These are phyloP conservation scores for Colletotrichum graminicola DNA, from an alignment of 2,329 filamentous ascomycete genomes.

Conservation along the genomic window DNA sequence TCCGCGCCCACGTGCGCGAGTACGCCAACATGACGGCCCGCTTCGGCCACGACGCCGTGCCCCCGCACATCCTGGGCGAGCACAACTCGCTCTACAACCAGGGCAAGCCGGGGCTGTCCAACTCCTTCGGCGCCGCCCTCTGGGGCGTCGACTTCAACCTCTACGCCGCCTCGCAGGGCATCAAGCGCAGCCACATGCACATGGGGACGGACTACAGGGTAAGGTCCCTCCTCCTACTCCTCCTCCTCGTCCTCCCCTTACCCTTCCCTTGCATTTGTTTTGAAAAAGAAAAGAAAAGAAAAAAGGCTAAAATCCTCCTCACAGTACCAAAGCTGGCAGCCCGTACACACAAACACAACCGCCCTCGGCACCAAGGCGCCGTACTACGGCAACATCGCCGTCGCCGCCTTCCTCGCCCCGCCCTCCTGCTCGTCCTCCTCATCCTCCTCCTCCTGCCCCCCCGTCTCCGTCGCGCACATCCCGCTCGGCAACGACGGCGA, in stretches of 20 bases:
- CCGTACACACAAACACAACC: constrained; percentile 62
- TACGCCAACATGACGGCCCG: constrained; percentile 56
- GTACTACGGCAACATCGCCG: constrained; percentile 73
- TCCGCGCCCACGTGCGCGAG: constrained; percentile 62
- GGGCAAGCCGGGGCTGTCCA: constrained; percentile 71
- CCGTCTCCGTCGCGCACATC: constrained; percentile 62
- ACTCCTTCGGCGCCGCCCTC: constrained; percentile 74
- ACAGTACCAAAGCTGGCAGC: constrained; percentile 71
- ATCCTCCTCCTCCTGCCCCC: constrained; percentile 44
- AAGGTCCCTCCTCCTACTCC: constrained; percentile 9
- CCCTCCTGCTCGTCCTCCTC: constrained; percentile 43
- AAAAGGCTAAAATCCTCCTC: background rate
- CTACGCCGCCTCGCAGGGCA: constrained; percentile 66
- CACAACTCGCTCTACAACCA: constrained; percentile 73
- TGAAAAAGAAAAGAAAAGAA: no score
- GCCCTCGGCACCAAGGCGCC: constrained; percentile 70
- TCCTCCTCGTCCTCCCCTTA: no score
- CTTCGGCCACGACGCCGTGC: constrained; percentile 57
- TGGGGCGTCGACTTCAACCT: constrained; percentile 75
- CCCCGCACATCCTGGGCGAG: constrained; percentile 71
- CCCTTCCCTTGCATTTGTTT: no score
- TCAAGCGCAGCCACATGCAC: constrained; percentile 73
- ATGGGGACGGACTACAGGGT: constrained; percentile 71
- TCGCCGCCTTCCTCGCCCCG: constrained; percentile 67
- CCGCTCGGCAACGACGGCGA: constrained; percentile 47